Evolutionary conservation across 2,329 filamentous ascomycete genomes (phyloP), one percentile per base, ranked within the genome.

Genomic region (Hirsutella minnesotensis): DNA sequence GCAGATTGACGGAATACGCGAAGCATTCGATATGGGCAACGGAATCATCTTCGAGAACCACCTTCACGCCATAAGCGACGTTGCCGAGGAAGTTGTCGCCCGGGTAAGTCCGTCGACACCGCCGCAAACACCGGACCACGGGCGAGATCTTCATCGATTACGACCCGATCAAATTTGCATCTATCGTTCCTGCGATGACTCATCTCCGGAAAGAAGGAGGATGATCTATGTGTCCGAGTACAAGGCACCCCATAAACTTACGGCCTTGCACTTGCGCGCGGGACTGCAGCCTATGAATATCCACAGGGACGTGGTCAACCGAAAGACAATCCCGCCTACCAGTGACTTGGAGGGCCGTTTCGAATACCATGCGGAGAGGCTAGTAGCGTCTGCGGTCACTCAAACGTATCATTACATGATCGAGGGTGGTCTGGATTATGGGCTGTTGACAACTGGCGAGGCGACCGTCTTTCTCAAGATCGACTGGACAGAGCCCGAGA

Each of bases 361-460:
- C n/a, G n/a, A 44, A 52, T 60, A 66, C 37, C 47, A 58, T 29
- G 60, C 60, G 18, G 60, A 64, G 41, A 60, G 52, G 45, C 54
- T 67, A 7, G 54, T 63, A 0, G 58, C 61, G 9, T 61, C 67
- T 18, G 62, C 68, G 10, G 53, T 74, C 29, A 66, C 65, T 5
- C 64, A 74, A 52, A 65, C 61, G 1, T 73, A 67, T 49, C 61
- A 67, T 30, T 72, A 73, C 51, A 75, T 75, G 61, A 60, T 74
- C 13, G 50, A 65, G 40, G 55, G 53, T n/a, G 64, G 70, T 0
- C 55, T 70, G 7, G 59, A 67, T 44, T 69, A 68, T 46, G 60
- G 68, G 13, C 55, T 60, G 24, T 43, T 73, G 15, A 63, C 57
- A 13, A 70, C 62, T 1, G 63, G 65, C 30, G 62, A 71, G 49